These are phyloP conservation scores for Cetradonia linearis DNA, from an alignment of 495 filamentous ascomycete species.

Conservation along the genomic window DNA sequence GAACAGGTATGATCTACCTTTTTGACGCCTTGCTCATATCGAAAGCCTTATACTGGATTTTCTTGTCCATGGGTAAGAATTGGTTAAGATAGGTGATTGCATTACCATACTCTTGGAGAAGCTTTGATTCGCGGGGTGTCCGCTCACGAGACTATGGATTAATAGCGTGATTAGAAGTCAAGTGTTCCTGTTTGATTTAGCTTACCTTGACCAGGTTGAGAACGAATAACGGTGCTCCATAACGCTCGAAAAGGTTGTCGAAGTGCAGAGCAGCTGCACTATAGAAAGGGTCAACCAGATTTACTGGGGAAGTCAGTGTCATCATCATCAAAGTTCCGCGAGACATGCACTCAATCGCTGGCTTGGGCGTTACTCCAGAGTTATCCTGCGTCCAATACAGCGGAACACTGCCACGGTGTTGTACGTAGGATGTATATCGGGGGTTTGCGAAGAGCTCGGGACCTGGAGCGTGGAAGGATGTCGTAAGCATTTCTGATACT, in stretches of 20 bases:
- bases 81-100: slow-evolving; percentile 91
- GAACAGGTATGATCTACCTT: slow-evolving; percentile 28
- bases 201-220: slow-evolving; percentile 80
- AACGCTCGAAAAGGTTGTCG: slow-evolving; percentile 88
- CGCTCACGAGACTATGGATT: slow-evolving; percentile 53
- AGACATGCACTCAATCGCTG: slow-evolving; percentile 61
- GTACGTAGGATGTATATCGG: slow-evolving; percentile 88
- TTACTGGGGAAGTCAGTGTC: slow-evolving; percentile 38
- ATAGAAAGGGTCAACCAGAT: slow-evolving; percentile 91
- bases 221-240: slow-evolving; percentile 82
- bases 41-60: slow-evolving; percentile 88
- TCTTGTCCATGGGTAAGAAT: slow-evolving; percentile 72
- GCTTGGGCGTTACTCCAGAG: slow-evolving; percentile 89
- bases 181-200: neutral
- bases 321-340: slow-evolving; percentile 4
- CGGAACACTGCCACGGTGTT: slow-evolving; percentile 94
- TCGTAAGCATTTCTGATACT: slow-evolving; percentile 84
- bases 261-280: slow-evolving; percentile 94
- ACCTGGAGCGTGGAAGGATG: slow-evolving; percentile 88
- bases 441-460: slow-evolving; percentile 79
- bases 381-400: slow-evolving; percentile 97
- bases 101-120: slow-evolving; percentile 77
- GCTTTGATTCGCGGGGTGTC: slow-evolving; percentile 84
- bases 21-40: slow-evolving; percentile 97
- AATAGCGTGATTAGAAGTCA: neutral